Conservation (phyloP, 768 basidiomycete genomes). For the Podaxis sp. region DNA sequence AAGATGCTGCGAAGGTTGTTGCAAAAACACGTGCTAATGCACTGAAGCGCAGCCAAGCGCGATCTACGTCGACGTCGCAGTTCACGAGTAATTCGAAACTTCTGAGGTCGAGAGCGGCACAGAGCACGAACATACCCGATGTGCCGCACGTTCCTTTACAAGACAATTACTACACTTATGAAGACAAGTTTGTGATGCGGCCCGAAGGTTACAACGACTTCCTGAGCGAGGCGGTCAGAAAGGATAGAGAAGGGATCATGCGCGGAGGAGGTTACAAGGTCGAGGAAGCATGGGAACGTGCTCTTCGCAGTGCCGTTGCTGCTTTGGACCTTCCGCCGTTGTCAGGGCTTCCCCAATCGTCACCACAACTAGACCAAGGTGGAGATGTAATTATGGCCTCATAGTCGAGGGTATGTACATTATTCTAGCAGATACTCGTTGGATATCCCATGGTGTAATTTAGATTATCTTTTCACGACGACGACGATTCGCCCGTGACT, state of each 20-base stretch:
- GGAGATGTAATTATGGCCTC: conserved; percentile 48
- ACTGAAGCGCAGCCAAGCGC: conserved; percentile 58
- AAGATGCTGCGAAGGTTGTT: conserved; percentile 68
- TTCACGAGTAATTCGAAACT: conserved; percentile 49
- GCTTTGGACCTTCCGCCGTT: conserved; percentile 65
- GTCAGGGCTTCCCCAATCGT: conserved; percentile 26
- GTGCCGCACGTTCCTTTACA: conserved; percentile 78
- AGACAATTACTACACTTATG: conserved; percentile 75
- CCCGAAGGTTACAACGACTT: conserved; percentile 67
- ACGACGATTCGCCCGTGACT: not conserved
- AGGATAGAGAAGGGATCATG: conserved; percentile 78
- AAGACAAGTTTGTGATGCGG: conserved; percentile 60
- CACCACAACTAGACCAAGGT: conserved; percentile 25
- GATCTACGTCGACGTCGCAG: conserved; percentile 45
- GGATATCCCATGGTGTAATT: not conserved
- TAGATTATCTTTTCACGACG: not conserved
- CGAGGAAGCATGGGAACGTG: conserved; percentile 86
- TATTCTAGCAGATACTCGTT: not conserved
- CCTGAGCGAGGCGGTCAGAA: conserved; percentile 72
- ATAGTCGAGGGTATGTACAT: conserved; percentile 7
- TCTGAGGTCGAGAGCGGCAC: conserved; percentile 63
- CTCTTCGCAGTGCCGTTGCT: conserved; percentile 70
- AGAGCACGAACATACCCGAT: conserved; percentile 69
- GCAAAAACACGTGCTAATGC: conserved; percentile 68
- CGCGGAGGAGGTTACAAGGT: conserved; percentile 80